Base-by-base conservation (phyloP, 176 grass and related monocot species). In the Musa itinerans region DNA sequence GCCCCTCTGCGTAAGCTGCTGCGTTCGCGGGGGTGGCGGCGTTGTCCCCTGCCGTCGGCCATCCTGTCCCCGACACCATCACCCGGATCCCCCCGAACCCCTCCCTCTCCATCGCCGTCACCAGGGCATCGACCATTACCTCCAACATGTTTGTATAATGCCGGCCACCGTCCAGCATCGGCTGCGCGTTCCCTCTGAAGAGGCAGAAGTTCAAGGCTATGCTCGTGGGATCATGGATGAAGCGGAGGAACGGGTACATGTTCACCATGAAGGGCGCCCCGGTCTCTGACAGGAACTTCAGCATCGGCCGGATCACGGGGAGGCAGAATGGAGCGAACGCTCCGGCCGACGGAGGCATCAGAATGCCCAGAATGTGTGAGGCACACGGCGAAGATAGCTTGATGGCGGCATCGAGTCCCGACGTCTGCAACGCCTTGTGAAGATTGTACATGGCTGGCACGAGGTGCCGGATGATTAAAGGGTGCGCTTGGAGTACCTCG, bases 231-330 rank as follows among this genome's bases (percentile, higher is more conserved):
- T 90, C 91, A 74, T 85, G 83, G 2, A 78, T 81, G 85, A 90
- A 69, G 77, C 87, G 90, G 79, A 94, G 87, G 87, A 94, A 94
- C 1, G 91, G 91, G 80, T 94, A 90, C 15, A 85, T 79, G 85
- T 93, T 93, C 1, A 90, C 61, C 87, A 93, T 93, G 81, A 93
- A 85, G 0, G 91, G 87, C 65, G 91, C 68, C 14, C 83, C 85
- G n/a, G 85, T 94, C 78, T 79, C 79, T 16, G 81, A 86, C 0
- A 94, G 79, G 78, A 94, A 88, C 22, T 68, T 70, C 22, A 94
- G 87, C 87, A 94, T 90, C 50, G 87, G 91, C 26, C 79, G 79
- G 57, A 94, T 83, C 3, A 94, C 85, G 0, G 72, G 75, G 2
- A 94, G 78, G 1, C 29, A 52, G 10, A 79, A 50, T 8, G 80